Evolutionary conservation across 371 early-diverging fungal species (phyloP).

Genomic region (Basidiobolus meristosporus): DNA sequence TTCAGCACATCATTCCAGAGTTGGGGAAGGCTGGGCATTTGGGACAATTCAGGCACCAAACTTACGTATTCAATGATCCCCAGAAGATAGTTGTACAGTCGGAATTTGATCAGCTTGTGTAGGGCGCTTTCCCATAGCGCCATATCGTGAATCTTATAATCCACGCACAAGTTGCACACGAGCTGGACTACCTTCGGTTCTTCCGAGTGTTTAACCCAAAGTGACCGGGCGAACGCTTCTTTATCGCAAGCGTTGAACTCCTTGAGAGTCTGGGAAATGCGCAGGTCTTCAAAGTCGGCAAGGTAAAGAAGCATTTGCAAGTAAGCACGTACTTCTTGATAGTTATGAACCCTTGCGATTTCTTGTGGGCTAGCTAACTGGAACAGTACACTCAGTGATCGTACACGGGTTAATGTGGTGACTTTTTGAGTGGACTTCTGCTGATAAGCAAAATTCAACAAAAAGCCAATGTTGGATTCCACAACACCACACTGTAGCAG

Average conservation of each 20-base stretch:
- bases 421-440: neutral
- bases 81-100: too few relatives aligned
- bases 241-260: conserved; percentile 1
- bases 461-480: neutral
- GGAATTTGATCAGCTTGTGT: neutral
- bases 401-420: neutral
- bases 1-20: too few relatives aligned
- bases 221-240: neutral
- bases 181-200: neutral
- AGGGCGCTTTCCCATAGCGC: neutral
- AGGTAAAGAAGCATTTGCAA: neutral
- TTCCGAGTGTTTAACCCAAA: neutral
- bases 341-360: neutral
- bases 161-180: conserved; percentile 1
- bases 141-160: conserved; percentile 1
- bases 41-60: too few relatives aligned
- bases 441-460: conserved; percentile 2
- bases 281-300: conserved; percentile 1
- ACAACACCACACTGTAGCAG: neutral
- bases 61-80: too few relatives aligned
- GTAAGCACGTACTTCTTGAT: neutral
- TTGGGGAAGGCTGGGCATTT: too few relatives aligned
- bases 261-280: conserved; percentile 1
- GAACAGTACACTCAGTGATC: neutral
- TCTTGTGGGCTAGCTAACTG: neutral